Conservation (phyloP, 768 basidiomycete species). For the Mycena vitilis region DNA sequence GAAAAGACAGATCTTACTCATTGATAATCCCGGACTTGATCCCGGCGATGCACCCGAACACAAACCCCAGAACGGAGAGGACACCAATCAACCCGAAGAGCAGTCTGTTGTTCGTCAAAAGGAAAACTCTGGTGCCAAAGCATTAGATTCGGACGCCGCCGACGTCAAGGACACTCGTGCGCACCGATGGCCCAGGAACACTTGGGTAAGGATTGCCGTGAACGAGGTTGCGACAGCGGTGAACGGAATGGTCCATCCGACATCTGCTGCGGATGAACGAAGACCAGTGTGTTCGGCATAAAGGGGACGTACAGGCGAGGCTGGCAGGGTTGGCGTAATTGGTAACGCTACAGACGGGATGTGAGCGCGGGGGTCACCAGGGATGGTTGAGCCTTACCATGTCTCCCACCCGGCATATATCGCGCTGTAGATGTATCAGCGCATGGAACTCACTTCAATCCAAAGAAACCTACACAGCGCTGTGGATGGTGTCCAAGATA, state of each 20-base stretch:
- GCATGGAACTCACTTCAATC: not conserved
- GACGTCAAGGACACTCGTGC: not conserved
- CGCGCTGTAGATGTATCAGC: conserved; percentile 15
- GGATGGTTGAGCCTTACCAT: conserved; percentile 8
- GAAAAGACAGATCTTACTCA: conserved; percentile 18
- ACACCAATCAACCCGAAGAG: conserved; percentile 38
- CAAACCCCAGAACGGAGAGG: conserved; percentile 41
- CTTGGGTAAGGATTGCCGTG: conserved; percentile 48
- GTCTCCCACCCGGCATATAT: conserved; percentile 39
- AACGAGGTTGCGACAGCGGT: conserved; percentile 46
- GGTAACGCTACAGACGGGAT: conserved; percentile 26
- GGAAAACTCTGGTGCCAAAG: conserved; percentile 20
- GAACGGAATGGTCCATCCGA: conserved; percentile 47
- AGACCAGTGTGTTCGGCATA: not conserved
- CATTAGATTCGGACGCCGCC: not conserved
- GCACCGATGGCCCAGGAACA: conserved; percentile 46
- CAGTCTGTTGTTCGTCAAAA: conserved; percentile 26
- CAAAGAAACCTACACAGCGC: conserved; percentile 26
- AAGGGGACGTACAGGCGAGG: conserved; percentile 25
- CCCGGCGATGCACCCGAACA: conserved; percentile 42
- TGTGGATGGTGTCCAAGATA: conserved; percentile 43
- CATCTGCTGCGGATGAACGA: conserved; percentile 30
- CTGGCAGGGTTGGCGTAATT: conserved; percentile 34
- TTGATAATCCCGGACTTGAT: conserved; percentile 43
- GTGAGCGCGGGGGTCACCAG: not conserved